phyloP scores from a whole-genome alignment of 495 filamentous ascomycete species.

The Neurospora sp. region DNA sequence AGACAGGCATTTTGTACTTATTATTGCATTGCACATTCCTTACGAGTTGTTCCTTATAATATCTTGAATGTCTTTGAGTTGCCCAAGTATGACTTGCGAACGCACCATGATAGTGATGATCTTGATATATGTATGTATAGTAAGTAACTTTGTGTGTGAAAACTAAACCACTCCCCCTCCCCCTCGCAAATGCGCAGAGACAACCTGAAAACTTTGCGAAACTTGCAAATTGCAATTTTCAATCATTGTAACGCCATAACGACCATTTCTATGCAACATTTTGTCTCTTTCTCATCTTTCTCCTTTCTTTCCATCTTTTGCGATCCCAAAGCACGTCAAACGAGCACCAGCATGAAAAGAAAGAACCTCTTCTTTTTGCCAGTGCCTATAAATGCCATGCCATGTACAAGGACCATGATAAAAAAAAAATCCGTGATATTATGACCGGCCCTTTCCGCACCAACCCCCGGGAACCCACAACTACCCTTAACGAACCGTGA shows the following conservation, averaged over 20 bases:
- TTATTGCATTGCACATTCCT: background rate
- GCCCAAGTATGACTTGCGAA: background rate
- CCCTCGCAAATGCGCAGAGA: background rate
- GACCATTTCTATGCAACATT: constrained; percentile 16
- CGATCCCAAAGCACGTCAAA: background rate
- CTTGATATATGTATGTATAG: background rate
- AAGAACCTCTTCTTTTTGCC: background rate
- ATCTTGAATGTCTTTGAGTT: background rate
- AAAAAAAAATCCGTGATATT: background rate
- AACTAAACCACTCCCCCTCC: background rate
- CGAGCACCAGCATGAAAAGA: background rate
- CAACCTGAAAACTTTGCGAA: background rate
- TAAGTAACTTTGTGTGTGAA: background rate
- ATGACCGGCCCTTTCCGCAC: background rate
- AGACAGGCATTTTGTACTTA: background rate
- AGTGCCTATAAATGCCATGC: background rate
- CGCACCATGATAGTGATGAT: background rate
- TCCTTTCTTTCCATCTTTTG: background rate
- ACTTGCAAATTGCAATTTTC: background rate
- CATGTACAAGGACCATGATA: background rate
- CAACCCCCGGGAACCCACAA: background rate
- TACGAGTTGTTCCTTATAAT: background rate
- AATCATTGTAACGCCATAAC: constrained; percentile 10
- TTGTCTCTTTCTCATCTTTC: background rate
- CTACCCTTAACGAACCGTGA: constrained; percentile 47